These are phyloP conservation scores for Sporopachydermia lactativora DNA, from an alignment of 805 yeast genomes.

Conservation along the genomic window DNA sequence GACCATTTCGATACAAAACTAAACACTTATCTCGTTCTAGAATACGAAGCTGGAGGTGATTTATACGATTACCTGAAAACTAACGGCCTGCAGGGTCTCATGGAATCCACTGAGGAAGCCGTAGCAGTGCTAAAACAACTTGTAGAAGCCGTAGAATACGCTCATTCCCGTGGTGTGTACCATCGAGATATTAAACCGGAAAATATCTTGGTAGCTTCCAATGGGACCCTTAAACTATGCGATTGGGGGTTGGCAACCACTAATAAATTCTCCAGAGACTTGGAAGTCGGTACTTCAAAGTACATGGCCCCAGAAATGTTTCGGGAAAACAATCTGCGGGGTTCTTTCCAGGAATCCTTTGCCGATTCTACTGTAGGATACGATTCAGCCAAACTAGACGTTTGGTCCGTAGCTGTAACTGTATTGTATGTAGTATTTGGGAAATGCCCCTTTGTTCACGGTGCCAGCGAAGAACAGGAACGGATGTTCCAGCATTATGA, in stretches of 20 bases:
- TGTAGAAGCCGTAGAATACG: constrained; percentile 33
- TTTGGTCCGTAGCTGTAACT: constrained; percentile 84
- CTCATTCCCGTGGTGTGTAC: constrained; percentile 45
- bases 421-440: constrained; percentile 76
- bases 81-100: constrained; percentile 11
- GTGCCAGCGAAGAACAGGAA: constrained; percentile 63
- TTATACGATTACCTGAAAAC: constrained; percentile 39
- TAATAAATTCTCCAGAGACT: constrained; percentile 38
- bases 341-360: not conserved
- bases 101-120: constrained; percentile 17
- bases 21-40: constrained; percentile 43
- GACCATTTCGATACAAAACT: constrained; percentile 41
- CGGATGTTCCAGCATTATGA: constrained; percentile 78
- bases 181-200: constrained; percentile 71
- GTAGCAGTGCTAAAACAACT: constrained; percentile 32
- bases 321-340: constrained; percentile 30
- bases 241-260: constrained; percentile 62
- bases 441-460: constrained; percentile 62
- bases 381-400: constrained; percentile 69
- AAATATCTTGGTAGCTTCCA: constrained; percentile 38
- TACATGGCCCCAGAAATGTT: constrained; percentile 93
- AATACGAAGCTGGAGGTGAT: constrained; percentile 55
- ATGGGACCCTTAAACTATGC: constrained; percentile 45
- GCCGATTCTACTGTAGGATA: constrained; percentile 36
- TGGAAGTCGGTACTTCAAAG: constrained; percentile 80